Base-by-base conservation (phyloP, 1,284 basidiomycete genomes). In the Cutaneotrichosporon sp. region DNA sequence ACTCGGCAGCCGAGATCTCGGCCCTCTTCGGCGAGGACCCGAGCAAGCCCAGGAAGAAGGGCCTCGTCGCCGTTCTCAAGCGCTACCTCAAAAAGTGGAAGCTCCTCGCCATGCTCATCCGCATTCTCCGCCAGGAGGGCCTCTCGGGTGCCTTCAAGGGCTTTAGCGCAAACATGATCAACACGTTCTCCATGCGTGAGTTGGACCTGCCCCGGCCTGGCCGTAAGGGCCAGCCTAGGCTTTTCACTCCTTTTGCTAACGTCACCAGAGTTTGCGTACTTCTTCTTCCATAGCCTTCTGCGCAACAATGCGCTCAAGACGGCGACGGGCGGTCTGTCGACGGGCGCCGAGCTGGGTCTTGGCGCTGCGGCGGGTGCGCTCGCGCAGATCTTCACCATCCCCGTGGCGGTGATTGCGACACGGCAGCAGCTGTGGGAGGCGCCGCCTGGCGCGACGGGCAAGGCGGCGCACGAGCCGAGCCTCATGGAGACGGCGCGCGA, bases 381-480 rank as follows among this genome's bases (percentile, higher is more conserved):
- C 36, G 93, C 93, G 5, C 96, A 98, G 74, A 86, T 98, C 60
- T 98, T 97, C 77, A 99, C 96, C 23, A 97, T 98, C 65, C 96
- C 96, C 23, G 93, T 98, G 18, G 84, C 90, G 18, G 93, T 98
- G 52, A 94, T 99, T 67, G 94, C 96, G 13, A 98, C 94, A 1
- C 84, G 96, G 21, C 96, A 99, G 76, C 96, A 99, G 77, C 81
- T 96, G 47, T 87, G 87, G 33, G 52, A 56, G n/a, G 47, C 59
- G 17, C 55, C 52, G 10, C 47, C 52, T 20, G 51, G 52, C 35
- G 55, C 56, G 9, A 49, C 52, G 14, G 57, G 57, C 54, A 54
- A 53, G 57, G 57, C 51, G 7, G 45, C 62, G n/a, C 62, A 55
- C 42, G 51, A 66, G 22, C 72, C 75, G 22, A 66, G 64, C 3